Evolutionary conservation across 768 basidiomycete genomes (phyloP), one percentile per base, ranked within the genome.

Genomic region (Podaxis rugospora): DNA sequence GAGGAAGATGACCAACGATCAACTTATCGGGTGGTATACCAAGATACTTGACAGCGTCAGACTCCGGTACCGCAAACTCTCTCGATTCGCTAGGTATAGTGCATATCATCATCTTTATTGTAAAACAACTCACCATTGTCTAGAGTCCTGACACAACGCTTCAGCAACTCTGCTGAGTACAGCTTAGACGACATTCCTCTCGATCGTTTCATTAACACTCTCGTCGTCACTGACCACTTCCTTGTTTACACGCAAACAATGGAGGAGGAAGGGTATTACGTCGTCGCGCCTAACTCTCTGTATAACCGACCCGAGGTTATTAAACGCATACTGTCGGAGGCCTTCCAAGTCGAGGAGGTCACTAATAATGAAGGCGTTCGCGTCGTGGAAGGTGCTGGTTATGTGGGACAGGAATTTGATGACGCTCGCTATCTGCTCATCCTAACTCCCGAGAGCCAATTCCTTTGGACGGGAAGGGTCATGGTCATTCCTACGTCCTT

Each of bases 1-100:
- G 51, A 78, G 80, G 68, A 80, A 76, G 62, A 93, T 95, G 91
- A 83, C 86, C 27, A 85, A 88, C 42, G 87, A 91, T 62, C 90
- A 97, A 72, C 87, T 89, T 69, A 82, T 90, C 59, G 80, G 78
- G 54, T 98, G 96, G 95, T 98, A 95, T 68, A 81, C 84, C 40
- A 98, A 97, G 73, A 89, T 98, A 62, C 79, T 98, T 21, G 96
- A 98, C 62, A 92, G 91, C 61, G 95, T 97, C 54, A 85, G 91
- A 57, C 77, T 96, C 62, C 84, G 97, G 50, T 95, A 96, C 71
- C 84, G 97, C 53, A 98, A 98, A 71, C 79, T 98, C 13, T 93
- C 95, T 67, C 90, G 96, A 3, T 95, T 97, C 72, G 91, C 92
- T 49, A 83, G 93, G 93, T 93, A 68, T 66, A 78, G 49, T 42